A percentile compares a stretch with the other conserved stretches of the same genome.
Conservation (phyloP, 2,329 filamentous ascomycete genomes). For the Scedosporium minutisporum region DNA sequence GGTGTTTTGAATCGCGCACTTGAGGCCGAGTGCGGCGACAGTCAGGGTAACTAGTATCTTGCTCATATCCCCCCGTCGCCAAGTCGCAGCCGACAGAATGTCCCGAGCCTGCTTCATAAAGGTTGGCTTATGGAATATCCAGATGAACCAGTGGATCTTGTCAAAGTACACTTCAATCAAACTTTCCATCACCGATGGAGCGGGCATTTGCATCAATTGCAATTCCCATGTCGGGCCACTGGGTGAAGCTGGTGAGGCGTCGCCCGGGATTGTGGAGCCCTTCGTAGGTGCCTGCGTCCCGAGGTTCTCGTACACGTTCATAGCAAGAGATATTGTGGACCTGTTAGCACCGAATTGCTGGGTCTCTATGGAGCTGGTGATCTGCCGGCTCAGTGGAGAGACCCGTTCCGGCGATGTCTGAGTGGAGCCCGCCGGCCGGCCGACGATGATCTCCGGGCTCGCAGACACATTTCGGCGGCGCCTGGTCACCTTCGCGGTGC, state of each 20-base stretch:
- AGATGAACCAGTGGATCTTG: slow-evolving; percentile 13
- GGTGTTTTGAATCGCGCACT: slow-evolving; percentile 11
- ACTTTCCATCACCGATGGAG: slow-evolving; percentile 7
- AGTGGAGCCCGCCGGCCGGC: background rate
- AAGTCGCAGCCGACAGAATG: slow-evolving; percentile 5
- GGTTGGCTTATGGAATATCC: slow-evolving; percentile 13
- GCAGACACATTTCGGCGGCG: slow-evolving; percentile 2
- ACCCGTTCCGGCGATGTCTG: background rate
- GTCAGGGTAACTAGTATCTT: slow-evolving; percentile 9
- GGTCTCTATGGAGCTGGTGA: slow-evolving; percentile 3
- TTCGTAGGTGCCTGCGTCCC: slow-evolving; percentile 4
- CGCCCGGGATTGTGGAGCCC: slow-evolving; percentile 5
- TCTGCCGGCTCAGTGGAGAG: slow-evolving; percentile 1
- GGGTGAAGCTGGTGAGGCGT: background rate
- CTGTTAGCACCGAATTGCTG: slow-evolving; percentile 9
- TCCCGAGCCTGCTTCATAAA: slow-evolving; percentile 9
- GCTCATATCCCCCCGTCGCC: slow-evolving; percentile 9
- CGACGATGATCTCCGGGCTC: background rate
- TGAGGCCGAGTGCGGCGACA: slow-evolving; percentile 10
- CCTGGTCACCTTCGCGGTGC: background rate
- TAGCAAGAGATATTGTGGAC: slow-evolving; percentile 8
- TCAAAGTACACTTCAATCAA: slow-evolving; percentile 13
- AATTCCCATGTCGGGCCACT: slow-evolving; percentile 5
- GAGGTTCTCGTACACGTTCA: slow-evolving; percentile 8
- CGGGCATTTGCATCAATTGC: slow-evolving; percentile 5